These are phyloP conservation scores for Dactylorhiza incarnata DNA, from an alignment of 106 monocot genomes.

Conservation along the genomic window DNA sequence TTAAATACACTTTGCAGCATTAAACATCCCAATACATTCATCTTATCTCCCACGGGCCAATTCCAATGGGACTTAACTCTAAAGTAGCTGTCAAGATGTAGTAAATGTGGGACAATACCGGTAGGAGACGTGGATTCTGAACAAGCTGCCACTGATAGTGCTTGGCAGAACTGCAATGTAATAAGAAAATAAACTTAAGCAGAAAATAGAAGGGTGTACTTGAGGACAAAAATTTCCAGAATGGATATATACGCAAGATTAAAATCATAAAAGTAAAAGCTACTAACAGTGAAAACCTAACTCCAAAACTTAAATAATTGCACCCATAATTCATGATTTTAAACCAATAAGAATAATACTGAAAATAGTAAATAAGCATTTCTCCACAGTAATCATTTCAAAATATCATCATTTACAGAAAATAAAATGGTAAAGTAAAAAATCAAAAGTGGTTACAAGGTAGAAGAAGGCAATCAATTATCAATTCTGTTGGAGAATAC, in stretches of 20 bases:
- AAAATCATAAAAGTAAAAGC: not conserved
- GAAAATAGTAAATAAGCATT: not conserved
- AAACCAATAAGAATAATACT: constrained; percentile 1
- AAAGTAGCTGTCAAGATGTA: constrained; percentile 74
- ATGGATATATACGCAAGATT: not conserved
- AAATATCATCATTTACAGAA: not conserved
- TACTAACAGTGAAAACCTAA: not conserved
- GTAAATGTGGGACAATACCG: constrained; percentile 55
- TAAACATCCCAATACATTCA: constrained; percentile 81
- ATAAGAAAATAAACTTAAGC: constrained; percentile 12
- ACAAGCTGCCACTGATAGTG: constrained; percentile 52
- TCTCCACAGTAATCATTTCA: not conserved
- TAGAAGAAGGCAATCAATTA: not conserved
- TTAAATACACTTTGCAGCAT: constrained; percentile 83
- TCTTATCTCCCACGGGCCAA: constrained; percentile 69
- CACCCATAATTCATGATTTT: not conserved
- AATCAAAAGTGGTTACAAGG: not conserved
- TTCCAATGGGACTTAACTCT: constrained; percentile 51
- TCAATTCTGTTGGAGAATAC: not conserved
- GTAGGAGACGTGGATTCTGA: constrained; percentile 35
- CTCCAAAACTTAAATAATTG: not conserved
- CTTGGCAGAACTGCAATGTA: constrained; percentile 45
- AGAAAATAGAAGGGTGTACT: not conserved
- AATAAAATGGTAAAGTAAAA: not conserved
- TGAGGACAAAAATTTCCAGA: not conserved